Conservation (phyloP, 768 basidiomycete genomes). For the Lyophyllum shimeji region DNA sequence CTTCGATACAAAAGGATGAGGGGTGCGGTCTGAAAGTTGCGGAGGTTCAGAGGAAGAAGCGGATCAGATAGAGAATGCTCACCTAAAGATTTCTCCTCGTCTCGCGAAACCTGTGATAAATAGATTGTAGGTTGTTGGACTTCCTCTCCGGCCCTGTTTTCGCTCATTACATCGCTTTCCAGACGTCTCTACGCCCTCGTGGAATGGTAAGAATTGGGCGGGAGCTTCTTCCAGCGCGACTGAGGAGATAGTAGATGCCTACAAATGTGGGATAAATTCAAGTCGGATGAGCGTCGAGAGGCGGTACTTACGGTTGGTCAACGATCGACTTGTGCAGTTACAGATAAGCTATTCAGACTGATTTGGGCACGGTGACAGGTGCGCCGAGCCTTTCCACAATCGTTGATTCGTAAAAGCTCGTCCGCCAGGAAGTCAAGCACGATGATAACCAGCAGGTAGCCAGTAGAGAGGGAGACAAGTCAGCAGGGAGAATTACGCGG, state of each 20-base stretch:
- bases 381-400: background rate
- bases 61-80: background rate
- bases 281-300: background rate
- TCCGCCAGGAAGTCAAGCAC: background rate
- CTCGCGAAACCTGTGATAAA: conserved; percentile 22
- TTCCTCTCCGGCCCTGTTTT: conserved; percentile 28
- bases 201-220: conserved; percentile 23
- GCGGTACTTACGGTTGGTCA: background rate
- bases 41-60: background rate
- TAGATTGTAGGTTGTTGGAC: conserved; percentile 21
- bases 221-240: conserved; percentile 26
- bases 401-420: background rate
- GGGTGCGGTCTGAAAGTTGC: conserved; percentile 17
- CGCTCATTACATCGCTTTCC: conserved; percentile 38
- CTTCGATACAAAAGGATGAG: conserved; percentile 19
- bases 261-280: background rate
- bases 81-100: conserved; percentile 35
- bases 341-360: conserved; percentile 6
- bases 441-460: background rate
- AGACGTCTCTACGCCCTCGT: conserved; percentile 17
- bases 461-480: background rate
- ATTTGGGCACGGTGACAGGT: background rate
- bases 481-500: conserved; percentile 1
- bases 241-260: background rate
- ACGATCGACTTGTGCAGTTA: background rate